Conservation (phyloP, 1,284 basidiomycete species). For the Irpex rosettiformis region DNA sequence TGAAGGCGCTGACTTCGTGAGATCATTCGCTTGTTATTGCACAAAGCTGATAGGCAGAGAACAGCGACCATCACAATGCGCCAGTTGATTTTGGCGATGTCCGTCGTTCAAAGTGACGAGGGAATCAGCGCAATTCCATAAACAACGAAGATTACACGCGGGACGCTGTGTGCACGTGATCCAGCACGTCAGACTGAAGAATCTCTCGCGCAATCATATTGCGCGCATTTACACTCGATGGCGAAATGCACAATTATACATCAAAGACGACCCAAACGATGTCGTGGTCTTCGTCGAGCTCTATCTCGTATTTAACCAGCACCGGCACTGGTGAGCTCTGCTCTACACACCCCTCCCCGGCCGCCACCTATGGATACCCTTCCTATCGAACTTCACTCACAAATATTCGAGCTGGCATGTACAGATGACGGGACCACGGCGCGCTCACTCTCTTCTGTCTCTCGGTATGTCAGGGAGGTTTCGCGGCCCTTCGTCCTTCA, state of each 20-base stretch:
- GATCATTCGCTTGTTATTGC: not conserved
- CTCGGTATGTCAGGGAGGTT: slow-evolving; percentile 25
- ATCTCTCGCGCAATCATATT: slow-evolving; percentile 3
- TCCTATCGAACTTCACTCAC: slow-evolving; percentile 27
- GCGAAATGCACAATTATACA: not conserved
- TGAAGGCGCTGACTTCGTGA: not conserved
- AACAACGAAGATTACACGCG: not conserved
- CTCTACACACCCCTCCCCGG: not conserved
- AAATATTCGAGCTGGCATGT: slow-evolving; percentile 29
- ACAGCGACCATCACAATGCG: not conserved
- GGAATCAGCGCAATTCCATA: slow-evolving; percentile 1
- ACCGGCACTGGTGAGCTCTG: not conserved
- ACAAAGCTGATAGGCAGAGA: not conserved
- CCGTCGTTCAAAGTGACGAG: not conserved
- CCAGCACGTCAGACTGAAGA: not conserved
- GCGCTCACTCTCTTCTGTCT: slow-evolving; percentile 26
- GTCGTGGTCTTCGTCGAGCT: not conserved
- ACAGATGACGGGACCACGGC: slow-evolving; percentile 28
- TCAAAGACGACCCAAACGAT: not conserved
- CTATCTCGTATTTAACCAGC: not conserved
- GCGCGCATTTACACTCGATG: not conserved
- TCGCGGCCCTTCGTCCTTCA: slow-evolving; percentile 26
- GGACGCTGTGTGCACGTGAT: not conserved
- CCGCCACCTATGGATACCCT: slow-evolving; percentile 20
- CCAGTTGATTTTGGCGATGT: not conserved